These are phyloP conservation scores for Cicer judaicum DNA, from an alignment of 306 rosid genomes.

Conservation along the genomic window DNA sequence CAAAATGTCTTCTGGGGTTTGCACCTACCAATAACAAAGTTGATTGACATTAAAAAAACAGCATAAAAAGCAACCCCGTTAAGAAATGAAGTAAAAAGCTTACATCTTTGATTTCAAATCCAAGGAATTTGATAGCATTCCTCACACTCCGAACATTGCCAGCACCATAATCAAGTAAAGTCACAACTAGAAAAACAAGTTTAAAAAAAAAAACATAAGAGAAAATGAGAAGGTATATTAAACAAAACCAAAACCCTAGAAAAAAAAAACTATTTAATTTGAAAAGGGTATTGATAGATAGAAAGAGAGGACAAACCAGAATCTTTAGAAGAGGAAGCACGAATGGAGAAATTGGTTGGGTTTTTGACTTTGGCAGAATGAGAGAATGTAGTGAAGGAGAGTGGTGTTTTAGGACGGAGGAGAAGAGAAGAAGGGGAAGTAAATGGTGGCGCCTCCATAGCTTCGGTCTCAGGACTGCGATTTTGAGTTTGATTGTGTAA, in stretches of 20 bases:
- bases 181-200: constrained; percentile 60
- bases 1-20: constrained; percentile 80
- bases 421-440: constrained; percentile 57
- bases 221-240: not conserved
- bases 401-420: constrained; percentile 48
- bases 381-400: not conserved
- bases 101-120: constrained; percentile 90
- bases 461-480: too few relatives aligned
- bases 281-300: constrained; percentile 27
- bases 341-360: constrained; percentile 62
- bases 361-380: constrained; percentile 41
- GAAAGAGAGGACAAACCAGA: constrained; percentile 60
- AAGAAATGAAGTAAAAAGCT: constrained; percentile 22
- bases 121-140: constrained; percentile 82
- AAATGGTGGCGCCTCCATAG: constrained; percentile 80
- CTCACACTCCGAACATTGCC: constrained; percentile 93
- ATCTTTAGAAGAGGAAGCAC: constrained; percentile 67
- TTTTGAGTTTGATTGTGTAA: too few relatives aligned
- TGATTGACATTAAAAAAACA: constrained; percentile 10
- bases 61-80: not conserved
- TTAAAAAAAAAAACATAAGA: not conserved
- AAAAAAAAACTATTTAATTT: not conserved
- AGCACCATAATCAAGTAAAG: constrained; percentile 93
- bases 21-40: constrained; percentile 60
- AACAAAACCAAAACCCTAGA: not conserved